Evolutionary conservation across 257 asterid species (phyloP).

Genomic region (Paraleonurus japonicus): DNA sequence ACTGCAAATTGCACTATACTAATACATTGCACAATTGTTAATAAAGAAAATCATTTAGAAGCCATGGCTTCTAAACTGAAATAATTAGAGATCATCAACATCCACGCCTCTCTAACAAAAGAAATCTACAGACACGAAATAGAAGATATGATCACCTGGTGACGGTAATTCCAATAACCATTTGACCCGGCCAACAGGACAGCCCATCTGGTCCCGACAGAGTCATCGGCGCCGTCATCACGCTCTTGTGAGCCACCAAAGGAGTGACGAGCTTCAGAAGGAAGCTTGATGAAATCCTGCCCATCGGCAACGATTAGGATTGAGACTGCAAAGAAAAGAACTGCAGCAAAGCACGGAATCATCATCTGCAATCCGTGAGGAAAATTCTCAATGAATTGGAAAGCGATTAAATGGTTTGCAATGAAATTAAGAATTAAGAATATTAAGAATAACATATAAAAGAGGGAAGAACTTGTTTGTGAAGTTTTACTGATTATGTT

Average conservation of each 20-base stretch:
- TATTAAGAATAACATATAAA: not conserved
- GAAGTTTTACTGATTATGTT: not conserved
- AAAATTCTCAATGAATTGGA: not conserved
- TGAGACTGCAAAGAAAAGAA: slow-evolving; percentile 45
- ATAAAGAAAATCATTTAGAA: no score
- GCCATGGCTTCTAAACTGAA: not conserved
- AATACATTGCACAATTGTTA: not conserved
- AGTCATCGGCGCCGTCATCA: slow-evolving; percentile 40
- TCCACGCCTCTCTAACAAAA: not conserved
- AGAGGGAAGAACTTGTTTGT: not conserved
- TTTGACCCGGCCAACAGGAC: slow-evolving; percentile 84
- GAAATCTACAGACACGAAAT: not conserved
- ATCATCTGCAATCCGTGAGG: slow-evolving; percentile 30
- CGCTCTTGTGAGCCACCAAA: slow-evolving; percentile 32
- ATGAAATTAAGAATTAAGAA: not conserved
- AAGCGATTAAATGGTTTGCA: not conserved
- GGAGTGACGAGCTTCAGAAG: slow-evolving; percentile 50
- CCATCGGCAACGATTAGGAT: slow-evolving; percentile 42
- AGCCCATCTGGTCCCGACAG: slow-evolving; percentile 92
- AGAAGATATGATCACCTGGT: slow-evolving; percentile 57
- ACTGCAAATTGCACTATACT: not conserved
- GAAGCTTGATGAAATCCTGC: slow-evolving; percentile 60
- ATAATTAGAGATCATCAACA: not conserved
- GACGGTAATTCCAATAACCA: slow-evolving; percentile 95
- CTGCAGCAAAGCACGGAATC: slow-evolving; percentile 40